Conservation (phyloP, 805 yeast species). For the Pichia rugopelliculosa region DNA sequence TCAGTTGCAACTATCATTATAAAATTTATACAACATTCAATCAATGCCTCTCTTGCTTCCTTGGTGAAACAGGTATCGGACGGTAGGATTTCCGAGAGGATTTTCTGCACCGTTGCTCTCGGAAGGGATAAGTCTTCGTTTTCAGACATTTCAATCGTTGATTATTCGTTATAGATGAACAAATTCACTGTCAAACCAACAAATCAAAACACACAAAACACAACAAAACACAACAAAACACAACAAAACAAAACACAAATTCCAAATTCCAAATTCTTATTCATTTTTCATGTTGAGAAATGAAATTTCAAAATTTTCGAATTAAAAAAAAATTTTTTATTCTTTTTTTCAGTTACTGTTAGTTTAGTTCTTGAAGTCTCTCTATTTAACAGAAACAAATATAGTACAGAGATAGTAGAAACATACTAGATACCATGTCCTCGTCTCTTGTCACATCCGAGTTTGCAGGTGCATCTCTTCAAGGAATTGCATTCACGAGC, state of each 20-base stretch:
- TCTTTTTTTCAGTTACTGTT: too few species aligned
- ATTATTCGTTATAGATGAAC: neutral
- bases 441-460: conserved; percentile 4
- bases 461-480: conserved; percentile 1
- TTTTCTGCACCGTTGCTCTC: conserved; percentile 90
- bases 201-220: neutral
- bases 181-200: too few species aligned
- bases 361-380: too few species aligned
- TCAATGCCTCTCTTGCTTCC: conserved; percentile 90
- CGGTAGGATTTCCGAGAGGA: conserved; percentile 83
- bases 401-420: neutral
- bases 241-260: neutral
- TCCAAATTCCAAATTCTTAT: neutral
- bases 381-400: too few species aligned
- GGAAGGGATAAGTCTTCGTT: conserved; percentile 33
- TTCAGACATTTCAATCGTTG: conserved; percentile 5
- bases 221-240: neutral
- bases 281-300: neutral
- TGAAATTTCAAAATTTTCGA: neutral
- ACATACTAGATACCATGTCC: neutral
- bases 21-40: conserved; percentile 94
- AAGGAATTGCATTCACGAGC: conserved; percentile 7
- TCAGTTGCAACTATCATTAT: conserved; percentile 91
- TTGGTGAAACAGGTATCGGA: conserved; percentile 81
- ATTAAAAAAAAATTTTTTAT: neutral